Evolutionary conservation across 148 eudicot species (phyloP).

Genomic region (Rheum nobile): DNA sequence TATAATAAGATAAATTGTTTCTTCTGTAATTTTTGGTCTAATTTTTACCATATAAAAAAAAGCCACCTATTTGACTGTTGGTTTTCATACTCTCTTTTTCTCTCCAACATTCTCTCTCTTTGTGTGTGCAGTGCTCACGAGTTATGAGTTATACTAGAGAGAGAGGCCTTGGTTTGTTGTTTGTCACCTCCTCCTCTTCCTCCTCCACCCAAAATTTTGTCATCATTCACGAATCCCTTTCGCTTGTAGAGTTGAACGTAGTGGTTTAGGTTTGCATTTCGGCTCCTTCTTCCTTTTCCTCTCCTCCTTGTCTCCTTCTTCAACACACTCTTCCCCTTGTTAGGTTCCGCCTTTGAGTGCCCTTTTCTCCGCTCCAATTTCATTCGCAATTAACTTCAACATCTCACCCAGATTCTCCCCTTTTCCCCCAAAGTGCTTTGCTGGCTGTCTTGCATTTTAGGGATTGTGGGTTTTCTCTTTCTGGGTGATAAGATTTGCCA

Average conservation of each 20-base stretch:
- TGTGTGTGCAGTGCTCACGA: too few species aligned
- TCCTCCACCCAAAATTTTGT: conserved; percentile 7
- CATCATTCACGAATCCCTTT: conserved; percentile 11
- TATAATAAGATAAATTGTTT: too few species aligned
- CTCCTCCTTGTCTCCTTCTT: conserved; percentile 25
- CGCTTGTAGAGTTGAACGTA: too few species aligned
- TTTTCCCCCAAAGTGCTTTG: not conserved
- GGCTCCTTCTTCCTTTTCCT: conserved; percentile 12
- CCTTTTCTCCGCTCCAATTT: conserved; percentile 23
- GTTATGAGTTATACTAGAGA: not conserved
- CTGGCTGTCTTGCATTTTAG: conserved; percentile 3
- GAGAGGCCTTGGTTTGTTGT: not conserved
- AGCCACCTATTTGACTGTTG: conserved; percentile 2
- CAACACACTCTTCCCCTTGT: conserved; percentile 33
- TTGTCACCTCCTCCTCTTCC: conserved; percentile 9
- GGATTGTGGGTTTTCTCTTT: not conserved
- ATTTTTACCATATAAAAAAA: too few species aligned
- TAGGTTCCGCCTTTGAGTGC: conserved; percentile 30
- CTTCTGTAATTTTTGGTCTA: too few species aligned
- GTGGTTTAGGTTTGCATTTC: conserved; percentile 53
- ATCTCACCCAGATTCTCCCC: not conserved
- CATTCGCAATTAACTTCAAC: not conserved
- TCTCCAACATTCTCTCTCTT: not conserved
- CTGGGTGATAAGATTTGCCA: not conserved
- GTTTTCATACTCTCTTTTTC: not conserved